Conservation (phyloP, 2,329 filamentous ascomycete species). For the Apiospora marii region DNA sequence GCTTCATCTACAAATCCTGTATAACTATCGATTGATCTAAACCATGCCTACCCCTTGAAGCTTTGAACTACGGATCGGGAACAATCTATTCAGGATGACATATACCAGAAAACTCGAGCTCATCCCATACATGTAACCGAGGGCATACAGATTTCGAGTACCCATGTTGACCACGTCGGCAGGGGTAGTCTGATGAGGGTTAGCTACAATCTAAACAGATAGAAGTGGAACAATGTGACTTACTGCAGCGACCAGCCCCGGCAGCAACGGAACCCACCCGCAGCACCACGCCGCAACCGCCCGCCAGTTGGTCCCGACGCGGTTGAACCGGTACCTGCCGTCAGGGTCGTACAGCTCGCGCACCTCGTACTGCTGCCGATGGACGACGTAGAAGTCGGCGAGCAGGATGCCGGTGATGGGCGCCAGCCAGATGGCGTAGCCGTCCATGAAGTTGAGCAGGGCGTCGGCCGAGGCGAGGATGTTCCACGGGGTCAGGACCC, state of each 20-base stretch:
- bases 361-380: background rate
- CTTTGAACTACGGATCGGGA: too few species aligned
- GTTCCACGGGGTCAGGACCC: background rate
- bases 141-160: background rate
- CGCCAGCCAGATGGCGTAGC: conserved; percentile 11
- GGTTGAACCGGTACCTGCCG: background rate
- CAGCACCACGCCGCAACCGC: background rate
- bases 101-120: background rate
- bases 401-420: background rate
- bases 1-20: too few species aligned
- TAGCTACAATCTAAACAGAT: background rate
- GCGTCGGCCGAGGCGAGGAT: background rate
- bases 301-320: background rate
- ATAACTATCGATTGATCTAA: too few species aligned
- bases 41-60: too few species aligned
- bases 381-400: background rate
- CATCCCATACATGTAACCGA: background rate
- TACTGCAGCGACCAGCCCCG: background rate
- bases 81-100: background rate
- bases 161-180: background rate
- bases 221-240: background rate
- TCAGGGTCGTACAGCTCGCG: background rate
- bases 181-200: background rate
- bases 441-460: background rate
- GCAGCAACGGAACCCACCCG: background rate